Conservation (phyloP, 805 yeast species). For the Metschnikowia similis region DNA sequence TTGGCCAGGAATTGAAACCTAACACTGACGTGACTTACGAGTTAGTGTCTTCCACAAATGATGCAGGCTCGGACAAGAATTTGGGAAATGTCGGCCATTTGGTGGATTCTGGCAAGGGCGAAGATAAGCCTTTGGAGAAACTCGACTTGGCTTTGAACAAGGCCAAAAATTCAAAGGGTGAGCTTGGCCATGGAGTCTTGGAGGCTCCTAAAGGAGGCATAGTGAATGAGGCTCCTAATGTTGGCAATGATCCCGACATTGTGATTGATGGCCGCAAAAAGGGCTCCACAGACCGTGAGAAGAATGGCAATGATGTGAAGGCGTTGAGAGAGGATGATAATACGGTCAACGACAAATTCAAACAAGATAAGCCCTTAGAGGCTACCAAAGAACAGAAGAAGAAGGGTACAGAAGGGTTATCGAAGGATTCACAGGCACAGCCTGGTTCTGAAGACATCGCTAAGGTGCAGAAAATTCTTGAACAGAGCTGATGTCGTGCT, state of each 20-base stretch:
- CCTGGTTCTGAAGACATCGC: constrained; percentile 4
- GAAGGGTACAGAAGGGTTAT: neutral
- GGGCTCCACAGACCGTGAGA: neutral
- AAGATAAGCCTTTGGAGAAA: constrained; percentile 32
- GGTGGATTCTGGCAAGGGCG: constrained; percentile 24
- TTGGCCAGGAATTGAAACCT: constrained; percentile 34
- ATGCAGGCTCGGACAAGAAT: constrained; percentile 10
- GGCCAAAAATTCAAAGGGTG: constrained; percentile 37
- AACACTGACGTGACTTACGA: constrained; percentile 27
- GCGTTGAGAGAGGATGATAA: constrained; percentile 8
- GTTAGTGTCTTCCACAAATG: constrained; percentile 14
- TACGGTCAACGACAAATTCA: neutral
- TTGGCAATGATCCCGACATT: constrained; percentile 37
- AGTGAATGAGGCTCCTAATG: constrained; percentile 43
- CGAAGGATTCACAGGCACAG: neutral
- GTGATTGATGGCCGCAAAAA: constrained; percentile 15
- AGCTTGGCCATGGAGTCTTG: constrained; percentile 34
- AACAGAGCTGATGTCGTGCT: constrained; percentile 5
- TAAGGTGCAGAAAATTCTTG: constrained; percentile 8
- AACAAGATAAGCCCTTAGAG: neutral
- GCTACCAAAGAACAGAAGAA: neutral
- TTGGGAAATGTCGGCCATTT: constrained; percentile 27
- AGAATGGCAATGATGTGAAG: constrained; percentile 10
- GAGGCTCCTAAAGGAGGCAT: constrained; percentile 47
- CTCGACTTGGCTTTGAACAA: constrained; percentile 35